Base-by-base conservation (phyloP, 1,139 yeast species). In the Sugiyamaella xylanicola region DNA sequence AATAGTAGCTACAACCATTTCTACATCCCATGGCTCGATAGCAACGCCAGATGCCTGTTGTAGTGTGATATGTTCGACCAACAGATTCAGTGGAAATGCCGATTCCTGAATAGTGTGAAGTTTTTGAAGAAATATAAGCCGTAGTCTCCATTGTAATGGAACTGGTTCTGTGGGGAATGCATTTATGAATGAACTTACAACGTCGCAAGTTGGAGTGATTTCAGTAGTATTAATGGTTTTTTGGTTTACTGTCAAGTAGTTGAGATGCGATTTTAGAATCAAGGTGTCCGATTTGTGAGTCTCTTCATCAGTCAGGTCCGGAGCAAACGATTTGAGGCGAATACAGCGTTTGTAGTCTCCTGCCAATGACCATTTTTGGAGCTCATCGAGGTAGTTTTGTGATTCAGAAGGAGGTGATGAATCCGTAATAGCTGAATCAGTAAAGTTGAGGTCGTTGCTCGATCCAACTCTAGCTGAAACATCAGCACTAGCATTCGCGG, bases 71-170 rank as follows among this genome's bases (percentile, higher is more conserved):
- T 63, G 66, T 37, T 65, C 64, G 2, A 70, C 60, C 25, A 68
- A 41, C 29, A 59, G 32, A 19, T 57, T 55, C 61, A 63, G 72
- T 54, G 55, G 74, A 46, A 55, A 77, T 63, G 20, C 67, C 11
- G 66, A 59, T 0, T 81, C 79, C 51, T 73, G 63, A 4, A 76
- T 44, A 20, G 71, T 59, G 59, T 80, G 81, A 1, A 79, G 61
- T 0, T 73, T 65, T 36, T 70, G 71, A 57, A 76, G 72, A 51
- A 81, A 74, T 36, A 75, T 67, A 50, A 71, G 71, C 51, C 75
- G 71, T 20, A 70, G 58, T 11, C 72, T 62, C 73, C 79, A 76
- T 56, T 63, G 74, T 50, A 55, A 63, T 0, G 66, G 61, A 4
- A 65, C 56, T 29, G 77, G 74, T 3, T 59, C 44, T 0, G 48